A percentile compares a stretch with the other conserved stretches of the same genome.
Conservation (phyloP, 352 stramenopile species). For the Phytophthora sansomeana region DNA sequence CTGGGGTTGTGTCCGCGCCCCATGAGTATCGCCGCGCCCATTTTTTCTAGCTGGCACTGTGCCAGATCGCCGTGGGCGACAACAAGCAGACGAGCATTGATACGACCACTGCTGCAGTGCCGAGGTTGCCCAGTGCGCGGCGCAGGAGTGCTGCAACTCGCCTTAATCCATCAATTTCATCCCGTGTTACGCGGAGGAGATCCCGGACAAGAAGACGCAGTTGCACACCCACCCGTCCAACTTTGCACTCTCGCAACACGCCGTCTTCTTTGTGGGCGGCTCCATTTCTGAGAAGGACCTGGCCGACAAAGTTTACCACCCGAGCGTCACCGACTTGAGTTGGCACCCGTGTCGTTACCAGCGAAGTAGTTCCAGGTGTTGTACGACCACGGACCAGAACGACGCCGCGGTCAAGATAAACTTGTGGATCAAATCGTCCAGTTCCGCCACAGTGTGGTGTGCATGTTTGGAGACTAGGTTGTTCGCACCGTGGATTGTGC, state of each 20-base stretch:
- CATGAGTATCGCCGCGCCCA: conserved; percentile 59
- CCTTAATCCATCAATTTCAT: conserved; percentile 98
- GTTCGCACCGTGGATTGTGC: no score
- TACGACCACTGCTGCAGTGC: conserved; percentile 65
- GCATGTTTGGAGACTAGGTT: no score
- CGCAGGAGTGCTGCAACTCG: conserved; percentile 97
- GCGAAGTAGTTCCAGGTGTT: no score
- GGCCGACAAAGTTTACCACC: conserved; percentile 97
- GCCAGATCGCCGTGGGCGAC: conserved; percentile 94
- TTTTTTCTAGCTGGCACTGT: conserved; percentile 95
- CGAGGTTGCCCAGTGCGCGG: conserved; percentile 75
- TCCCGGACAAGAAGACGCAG: conserved; percentile 80
- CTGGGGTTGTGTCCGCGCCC: no score
- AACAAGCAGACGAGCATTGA: conserved; percentile 90
- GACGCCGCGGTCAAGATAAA: no score
- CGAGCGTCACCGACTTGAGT: no score
- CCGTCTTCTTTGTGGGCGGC: conserved; percentile 97
- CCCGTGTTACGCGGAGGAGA: conserved; percentile 96
- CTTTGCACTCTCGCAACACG: conserved; percentile 90
- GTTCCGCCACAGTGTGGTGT: no score
- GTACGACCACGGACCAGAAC: no score
- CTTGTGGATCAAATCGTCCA: no score
- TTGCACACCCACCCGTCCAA: conserved; percentile 87
- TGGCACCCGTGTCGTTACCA: no score
- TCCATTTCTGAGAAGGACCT: conserved; percentile 94